Base-by-base conservation (phyloP, 148 eudicot species). In the Rhododendron kiyosumense region DNA sequence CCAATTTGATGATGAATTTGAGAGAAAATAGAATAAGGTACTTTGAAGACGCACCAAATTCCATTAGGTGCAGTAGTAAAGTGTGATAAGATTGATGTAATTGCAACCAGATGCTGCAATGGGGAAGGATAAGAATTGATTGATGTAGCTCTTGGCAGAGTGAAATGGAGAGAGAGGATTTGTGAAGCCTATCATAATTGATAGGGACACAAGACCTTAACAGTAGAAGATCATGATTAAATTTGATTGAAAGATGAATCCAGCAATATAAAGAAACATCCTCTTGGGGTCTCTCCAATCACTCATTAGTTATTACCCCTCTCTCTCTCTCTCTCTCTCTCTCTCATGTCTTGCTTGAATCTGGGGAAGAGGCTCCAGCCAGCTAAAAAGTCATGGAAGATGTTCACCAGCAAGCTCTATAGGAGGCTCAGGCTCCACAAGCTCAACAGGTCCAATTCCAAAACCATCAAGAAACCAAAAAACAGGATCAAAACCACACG, bases 401-500 rank as follows among this genome's bases (percentile, higher is more conserved):
- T 82, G 18, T 77, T 89, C 61, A 88, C 86, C 79, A 84, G 15
- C 82, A 88, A 83, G 52, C 15, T 91, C 6, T 81, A 88, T 28
- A 57, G 54, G 11, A 46, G 11, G 49, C 49, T 9, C 80, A 88
- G 87, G 24, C 63, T 87, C 4, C 87, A 87, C 84, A 91, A 78
- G 78, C 88, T 86, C 82, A 76, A 83, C 11, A 28, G 41, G 43
- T 88, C 94, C 78, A 88, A 73, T 41, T 88, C 94, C 63, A 89
- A 78, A 48, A 30, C 87, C 78, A 87, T 78, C 86, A 86, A 84
- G 71, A 88, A 89, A 81, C 80, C 82, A 52, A 87, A 79, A 43
- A 61, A 38, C 22, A 43, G 34, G 3, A 24, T 75, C 81, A 90
- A 84, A 83, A 36, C 81, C 32, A 18, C 41, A 0, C 34, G 1